phyloP scores from a whole-genome alignment of 2,329 filamentous ascomycete species.

The Botrytis cinerea region DNA sequence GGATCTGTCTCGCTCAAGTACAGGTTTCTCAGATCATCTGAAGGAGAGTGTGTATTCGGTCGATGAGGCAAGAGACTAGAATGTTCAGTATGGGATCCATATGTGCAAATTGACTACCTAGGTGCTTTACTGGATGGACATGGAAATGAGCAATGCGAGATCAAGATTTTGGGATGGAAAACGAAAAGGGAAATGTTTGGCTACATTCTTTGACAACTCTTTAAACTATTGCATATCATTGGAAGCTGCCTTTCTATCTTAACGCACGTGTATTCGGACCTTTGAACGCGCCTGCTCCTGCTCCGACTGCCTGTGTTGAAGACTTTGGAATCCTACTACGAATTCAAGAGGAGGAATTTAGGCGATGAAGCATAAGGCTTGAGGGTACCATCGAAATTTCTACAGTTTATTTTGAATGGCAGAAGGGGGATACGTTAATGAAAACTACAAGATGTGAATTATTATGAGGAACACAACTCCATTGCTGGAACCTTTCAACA shows the following conservation, averaged over 20 bases:
- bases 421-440: neutral
- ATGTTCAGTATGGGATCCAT: neutral
- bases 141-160: neutral
- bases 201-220: neutral
- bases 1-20: no score
- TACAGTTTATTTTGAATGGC: no score
- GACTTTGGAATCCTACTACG: neutral
- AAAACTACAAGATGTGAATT: neutral
- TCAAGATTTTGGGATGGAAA: neutral
- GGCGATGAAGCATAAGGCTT: neutral
- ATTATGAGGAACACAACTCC: neutral
- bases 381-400: neutral
- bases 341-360: neutral
- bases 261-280: no score
- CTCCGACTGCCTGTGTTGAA: no score
- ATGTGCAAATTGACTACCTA: neutral
- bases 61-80: neutral
- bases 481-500: neutral
- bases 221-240: neutral
- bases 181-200: neutral
- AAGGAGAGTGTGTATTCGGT: neutral
- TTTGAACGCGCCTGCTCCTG: neutral
- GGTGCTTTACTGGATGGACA: neutral
- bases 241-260: neutral
- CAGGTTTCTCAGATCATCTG: neutral